A percentile compares a stretch with the other conserved stretches of the same genome.
Conservation (phyloP, 805 yeast species). For the Metschnikowia kofuensis region DNA sequence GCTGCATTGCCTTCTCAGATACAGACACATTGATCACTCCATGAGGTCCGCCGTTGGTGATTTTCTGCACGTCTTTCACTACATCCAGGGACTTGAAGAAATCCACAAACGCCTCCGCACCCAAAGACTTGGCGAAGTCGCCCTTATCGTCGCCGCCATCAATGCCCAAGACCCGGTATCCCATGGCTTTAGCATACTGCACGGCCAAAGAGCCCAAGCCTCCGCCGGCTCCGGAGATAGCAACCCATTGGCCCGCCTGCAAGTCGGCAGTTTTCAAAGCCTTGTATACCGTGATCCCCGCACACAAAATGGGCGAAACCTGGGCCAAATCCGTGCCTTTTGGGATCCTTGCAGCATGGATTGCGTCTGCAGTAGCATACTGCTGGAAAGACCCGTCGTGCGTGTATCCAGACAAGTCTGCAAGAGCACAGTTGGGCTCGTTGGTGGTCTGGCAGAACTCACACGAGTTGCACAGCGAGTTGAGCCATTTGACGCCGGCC, state of each 20-base stretch:
- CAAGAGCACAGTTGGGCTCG: slow-evolving; percentile 70
- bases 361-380: slow-evolving; percentile 84
- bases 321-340: slow-evolving; percentile 69
- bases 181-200: slow-evolving; percentile 78
- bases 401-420: slow-evolving; percentile 73
- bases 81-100: slow-evolving; percentile 47
- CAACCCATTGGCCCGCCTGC: slow-evolving; percentile 71
- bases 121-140: slow-evolving; percentile 36
- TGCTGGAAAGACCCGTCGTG: slow-evolving; percentile 92
- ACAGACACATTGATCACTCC: slow-evolving; percentile 76
- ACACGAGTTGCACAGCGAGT: slow-evolving; percentile 73
- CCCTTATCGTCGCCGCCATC: slow-evolving; percentile 69
- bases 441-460: slow-evolving; percentile 66
- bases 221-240: slow-evolving; percentile 77
- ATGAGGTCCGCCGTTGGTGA: slow-evolving; percentile 73
- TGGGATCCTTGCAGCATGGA: slow-evolving; percentile 81
- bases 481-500: slow-evolving; percentile 84
- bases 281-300: slow-evolving; percentile 89
- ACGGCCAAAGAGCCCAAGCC: slow-evolving; percentile 74
- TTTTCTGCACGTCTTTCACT: slow-evolving; percentile 50
- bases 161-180: slow-evolving; percentile 65
- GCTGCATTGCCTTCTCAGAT: slow-evolving; percentile 62
- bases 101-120: slow-evolving; percentile 28
- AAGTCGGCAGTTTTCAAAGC: slow-evolving; percentile 78
- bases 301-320: slow-evolving; percentile 82